A percentile compares a stretch with the other conserved stretches of the same genome.
These are phyloP conservation scores for Candida arabinofermentans DNA, from an alignment of 805 yeast genomes.

Conservation along the genomic window DNA sequence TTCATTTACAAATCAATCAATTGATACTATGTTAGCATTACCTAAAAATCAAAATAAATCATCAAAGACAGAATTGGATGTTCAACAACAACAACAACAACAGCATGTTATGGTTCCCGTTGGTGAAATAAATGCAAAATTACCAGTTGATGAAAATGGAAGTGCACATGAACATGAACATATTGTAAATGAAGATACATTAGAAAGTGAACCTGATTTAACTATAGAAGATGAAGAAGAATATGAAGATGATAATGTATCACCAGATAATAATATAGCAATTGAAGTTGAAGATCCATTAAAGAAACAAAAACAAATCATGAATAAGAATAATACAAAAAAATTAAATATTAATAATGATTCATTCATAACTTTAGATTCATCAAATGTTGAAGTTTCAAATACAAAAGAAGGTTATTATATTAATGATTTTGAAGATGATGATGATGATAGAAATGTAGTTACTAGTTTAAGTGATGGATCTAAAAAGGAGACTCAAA, in stretches of 20 bases:
- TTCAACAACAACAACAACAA: slow-evolving; percentile 2
- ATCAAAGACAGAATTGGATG: neutral
- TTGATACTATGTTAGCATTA: slow-evolving; percentile 19
- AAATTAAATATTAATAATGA: slow-evolving; percentile 7
- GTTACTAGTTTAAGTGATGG: slow-evolving; percentile 19
- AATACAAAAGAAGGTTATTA: slow-evolving; percentile 10
- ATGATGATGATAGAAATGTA: slow-evolving; percentile 17
- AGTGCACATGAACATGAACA: slow-evolving; percentile 1
- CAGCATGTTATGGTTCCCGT: neutral
- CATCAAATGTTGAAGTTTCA: slow-evolving; percentile 3
- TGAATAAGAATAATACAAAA: neutral
- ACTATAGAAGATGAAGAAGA: neutral
- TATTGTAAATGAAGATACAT: too few relatives aligned
- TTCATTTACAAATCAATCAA: slow-evolving; percentile 21
- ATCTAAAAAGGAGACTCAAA: slow-evolving; percentile 22
- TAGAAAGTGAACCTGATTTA: too few relatives aligned
- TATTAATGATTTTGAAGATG: slow-evolving; percentile 8
- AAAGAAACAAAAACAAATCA: neutral
- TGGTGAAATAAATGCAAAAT: too few relatives aligned
- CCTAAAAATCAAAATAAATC: slow-evolving; percentile 12
- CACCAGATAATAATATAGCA: neutral
- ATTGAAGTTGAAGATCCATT: too few relatives aligned
- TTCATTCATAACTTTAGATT: slow-evolving; percentile 16
- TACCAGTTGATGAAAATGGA: slow-evolving; percentile 1
- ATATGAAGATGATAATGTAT: neutral